Evolutionary conservation across 768 basidiomycete species (phyloP).

Genomic region (Tylopilus cervinicoccineus): DNA sequence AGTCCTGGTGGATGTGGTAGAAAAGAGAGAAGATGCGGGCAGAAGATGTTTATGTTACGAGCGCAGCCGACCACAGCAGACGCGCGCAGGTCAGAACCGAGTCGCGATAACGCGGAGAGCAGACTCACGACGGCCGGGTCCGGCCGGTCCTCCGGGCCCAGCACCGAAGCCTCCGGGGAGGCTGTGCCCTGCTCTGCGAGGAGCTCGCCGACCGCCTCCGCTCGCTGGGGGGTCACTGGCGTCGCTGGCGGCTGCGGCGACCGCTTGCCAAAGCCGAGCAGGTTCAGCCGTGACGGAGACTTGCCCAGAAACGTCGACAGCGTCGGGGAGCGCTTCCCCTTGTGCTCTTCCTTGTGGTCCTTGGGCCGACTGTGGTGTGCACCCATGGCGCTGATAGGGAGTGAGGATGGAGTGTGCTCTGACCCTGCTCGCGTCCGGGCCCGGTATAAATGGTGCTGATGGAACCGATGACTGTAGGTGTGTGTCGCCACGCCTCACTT

Average conservation of each 20-base stretch:
- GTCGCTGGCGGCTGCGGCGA: slow-evolving; percentile 29
- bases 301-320: slow-evolving; percentile 24
- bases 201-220: slow-evolving; percentile 5
- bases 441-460: slow-evolving; percentile 20
- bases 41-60: slow-evolving; percentile 12
- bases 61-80: slow-evolving; percentile 11
- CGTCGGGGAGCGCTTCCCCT: slow-evolving; percentile 22
- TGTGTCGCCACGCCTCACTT: slow-evolving; percentile 26
- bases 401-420: slow-evolving; percentile 4
- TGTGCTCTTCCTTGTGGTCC: slow-evolving; percentile 21
- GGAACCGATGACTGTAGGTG: slow-evolving; percentile 9
- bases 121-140: slow-evolving; percentile 20
- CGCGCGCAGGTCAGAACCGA: slow-evolving; percentile 9
- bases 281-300: slow-evolving; percentile 25
- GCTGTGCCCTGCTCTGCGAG: slow-evolving; percentile 16
- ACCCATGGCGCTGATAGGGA: slow-evolving; percentile 19
- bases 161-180: slow-evolving; percentile 21
- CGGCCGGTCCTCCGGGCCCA: slow-evolving; percentile 25
- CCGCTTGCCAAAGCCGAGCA: slow-evolving; percentile 26
- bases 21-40: slow-evolving; percentile 6
- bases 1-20: slow-evolving; percentile 15
- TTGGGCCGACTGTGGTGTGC: slow-evolving; percentile 25
- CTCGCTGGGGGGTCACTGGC: slow-evolving; percentile 22
- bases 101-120: not conserved
- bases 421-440: slow-evolving; percentile 14